Evolutionary conservation across 768 basidiomycete species (phyloP).

Genomic region (Lanmaoa pseudosensibilis): DNA sequence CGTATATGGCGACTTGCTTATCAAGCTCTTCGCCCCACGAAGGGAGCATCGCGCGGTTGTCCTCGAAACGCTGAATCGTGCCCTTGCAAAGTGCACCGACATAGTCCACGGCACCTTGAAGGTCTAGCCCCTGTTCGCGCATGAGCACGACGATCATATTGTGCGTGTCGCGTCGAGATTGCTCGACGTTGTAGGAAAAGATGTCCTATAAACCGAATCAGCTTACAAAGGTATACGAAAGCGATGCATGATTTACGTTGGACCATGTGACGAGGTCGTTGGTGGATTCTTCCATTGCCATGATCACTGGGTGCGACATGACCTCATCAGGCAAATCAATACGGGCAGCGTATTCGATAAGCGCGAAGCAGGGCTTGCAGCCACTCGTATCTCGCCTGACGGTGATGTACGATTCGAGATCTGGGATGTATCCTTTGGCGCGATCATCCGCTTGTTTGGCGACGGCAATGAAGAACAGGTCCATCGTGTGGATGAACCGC

Average conservation of each 20-base stretch:
- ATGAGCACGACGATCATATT: constrained; percentile 76
- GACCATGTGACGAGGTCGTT: constrained; percentile 55
- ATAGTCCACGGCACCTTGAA: constrained; percentile 64
- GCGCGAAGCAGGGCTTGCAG: constrained; percentile 48
- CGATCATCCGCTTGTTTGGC: constrained; percentile 45
- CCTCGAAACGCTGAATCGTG: constrained; percentile 53
- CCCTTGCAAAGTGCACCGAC: constrained; percentile 61
- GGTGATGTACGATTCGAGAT: constrained; percentile 52
- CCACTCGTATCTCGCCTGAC: constrained; percentile 56
- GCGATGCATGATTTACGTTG: constrained; percentile 30
- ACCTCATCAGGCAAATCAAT: constrained; percentile 57
- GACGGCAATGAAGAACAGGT: constrained; percentile 44
- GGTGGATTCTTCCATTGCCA: constrained; percentile 44
- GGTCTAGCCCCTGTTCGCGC: constrained; percentile 52
- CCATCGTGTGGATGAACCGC: constrained; percentile 43
- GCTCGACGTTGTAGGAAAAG: constrained; percentile 75
- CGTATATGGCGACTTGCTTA: constrained; percentile 54
- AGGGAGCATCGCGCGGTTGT: constrained; percentile 49
- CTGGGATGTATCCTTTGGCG: constrained; percentile 36
- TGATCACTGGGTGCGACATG: constrained; percentile 49
- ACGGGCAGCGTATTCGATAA: constrained; percentile 54
- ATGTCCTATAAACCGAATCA: constrained; percentile 50
- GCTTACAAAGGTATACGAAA: neutral
- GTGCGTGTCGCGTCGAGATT: constrained; percentile 65
- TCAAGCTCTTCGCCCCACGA: constrained; percentile 65